Evolutionary conservation across 2,329 filamentous ascomycete species (phyloP), one percentile per base, ranked within the genome.

Genomic region (Colletotrichum trifolii): DNA sequence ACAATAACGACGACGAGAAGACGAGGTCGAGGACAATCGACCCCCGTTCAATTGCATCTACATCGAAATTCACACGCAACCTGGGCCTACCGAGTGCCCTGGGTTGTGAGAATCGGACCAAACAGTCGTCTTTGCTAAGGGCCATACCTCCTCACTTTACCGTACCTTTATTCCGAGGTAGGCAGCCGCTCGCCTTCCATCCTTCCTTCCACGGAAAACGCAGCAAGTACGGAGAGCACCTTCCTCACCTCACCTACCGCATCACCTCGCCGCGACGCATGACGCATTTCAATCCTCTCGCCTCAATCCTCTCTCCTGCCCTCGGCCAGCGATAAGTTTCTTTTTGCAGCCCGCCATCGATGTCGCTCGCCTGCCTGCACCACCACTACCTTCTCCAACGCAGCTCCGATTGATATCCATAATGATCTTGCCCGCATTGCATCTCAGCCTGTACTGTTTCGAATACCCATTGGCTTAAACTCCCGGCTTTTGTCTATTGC

Each of bases 381-480:
- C 49, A 54, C 58, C 25, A 25, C 25, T 25, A 47, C 42, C 59
- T 57, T 56, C 53, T 63, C 47, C 47, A 66, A 53, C 63, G 53
- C 59, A 66, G 62, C 59, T 53, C 36, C 52, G 47, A 53, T 48
- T 58, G 17, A 25, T 25, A 25, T 65, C 60, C 64, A 67, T 68
- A 49, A 68, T 68, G 66, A 64, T 50, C 50, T 63, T 25, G 58
- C 47, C 38, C 42, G 50, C 54, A 47, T 63, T 61, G 53, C 63
- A 63, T 40, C 12, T 46, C 60, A 66, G 60, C 43, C 48, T 60
- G 64, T 67, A 47, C 46, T 52, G 52, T 64, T 47, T 47, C 58
- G 47, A 58, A 64, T 58, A 50, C 60, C 59, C 64, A 64, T 67
- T 60, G 64, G 66, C 64, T 57, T 67, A 64, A 67, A 67, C 46